Conservation (phyloP, 495 filamentous ascomycete species). For the Xylaria nigripes region DNA sequence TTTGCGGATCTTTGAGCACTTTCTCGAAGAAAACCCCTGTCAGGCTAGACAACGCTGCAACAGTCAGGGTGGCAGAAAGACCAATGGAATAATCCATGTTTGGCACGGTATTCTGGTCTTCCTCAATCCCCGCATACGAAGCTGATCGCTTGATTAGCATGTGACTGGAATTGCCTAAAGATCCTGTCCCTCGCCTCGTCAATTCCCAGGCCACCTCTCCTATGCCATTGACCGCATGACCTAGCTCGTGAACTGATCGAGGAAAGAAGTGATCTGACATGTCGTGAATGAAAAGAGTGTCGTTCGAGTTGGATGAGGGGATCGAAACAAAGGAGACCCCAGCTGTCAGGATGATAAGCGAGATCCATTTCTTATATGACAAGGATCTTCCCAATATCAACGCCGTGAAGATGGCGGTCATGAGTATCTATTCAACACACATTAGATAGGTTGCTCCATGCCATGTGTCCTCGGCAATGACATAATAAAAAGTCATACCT, state of each 20-base stretch:
- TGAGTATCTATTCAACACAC: slow-evolving; percentile 49
- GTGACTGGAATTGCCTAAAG: slow-evolving; percentile 26
- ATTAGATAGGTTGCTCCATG: background rate
- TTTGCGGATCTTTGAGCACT: slow-evolving; percentile 73
- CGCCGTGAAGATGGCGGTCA: slow-evolving; percentile 82
- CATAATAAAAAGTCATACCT: slow-evolving; percentile 32
- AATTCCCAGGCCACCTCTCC: slow-evolving; percentile 42
- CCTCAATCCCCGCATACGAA: slow-evolving; percentile 86
- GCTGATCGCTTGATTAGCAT: slow-evolving; percentile 67
- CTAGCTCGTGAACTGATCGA: slow-evolving; percentile 58
- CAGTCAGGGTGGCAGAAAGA: slow-evolving; percentile 64
- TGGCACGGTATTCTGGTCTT: slow-evolving; percentile 61
- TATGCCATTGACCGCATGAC: slow-evolving; percentile 37
- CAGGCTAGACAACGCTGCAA: slow-evolving; percentile 70
- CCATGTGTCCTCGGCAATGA: slow-evolving; percentile 16
- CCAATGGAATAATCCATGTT: slow-evolving; percentile 69
- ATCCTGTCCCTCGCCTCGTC: slow-evolving; percentile 37
- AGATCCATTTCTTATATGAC: slow-evolving; percentile 63
- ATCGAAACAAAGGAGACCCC: slow-evolving; percentile 87
- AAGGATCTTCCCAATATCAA: slow-evolving; percentile 63
- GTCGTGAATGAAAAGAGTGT: slow-evolving; percentile 44
- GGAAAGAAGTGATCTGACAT: slow-evolving; percentile 59
- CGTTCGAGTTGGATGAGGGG: slow-evolving; percentile 45
- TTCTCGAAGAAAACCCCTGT: slow-evolving; percentile 94
- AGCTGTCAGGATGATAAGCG: slow-evolving; percentile 68